phyloP scores from a whole-genome alignment of 345 rosid genomes.

The Arabidopsis arenosa region DNA sequence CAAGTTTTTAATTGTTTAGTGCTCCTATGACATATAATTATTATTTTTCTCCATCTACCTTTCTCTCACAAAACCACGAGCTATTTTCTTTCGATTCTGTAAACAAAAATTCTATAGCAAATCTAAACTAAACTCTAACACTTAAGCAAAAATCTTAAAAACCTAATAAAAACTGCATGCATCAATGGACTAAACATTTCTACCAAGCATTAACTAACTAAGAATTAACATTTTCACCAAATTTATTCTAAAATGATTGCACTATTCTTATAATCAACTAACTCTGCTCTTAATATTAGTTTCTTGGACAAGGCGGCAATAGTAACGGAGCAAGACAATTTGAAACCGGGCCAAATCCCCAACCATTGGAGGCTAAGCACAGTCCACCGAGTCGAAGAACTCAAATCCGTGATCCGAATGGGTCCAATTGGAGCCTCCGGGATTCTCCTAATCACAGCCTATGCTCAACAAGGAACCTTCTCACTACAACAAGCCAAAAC shows the following conservation, averaged over 20 bases:
- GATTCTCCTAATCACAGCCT: conserved; percentile 74
- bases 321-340: conserved; percentile 57
- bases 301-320: conserved; percentile 87
- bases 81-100: too few relatives aligned
- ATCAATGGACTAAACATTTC: too few relatives aligned
- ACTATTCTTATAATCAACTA: background rate
- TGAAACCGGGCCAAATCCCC: conserved; percentile 53
- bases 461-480: conserved; percentile 85
- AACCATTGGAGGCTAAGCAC: conserved; percentile 80
- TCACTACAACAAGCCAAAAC: conserved; percentile 85
- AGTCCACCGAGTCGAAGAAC: conserved; percentile 85
- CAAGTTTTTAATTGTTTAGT: too few relatives aligned
- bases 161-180: too few relatives aligned
- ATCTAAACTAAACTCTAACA: too few relatives aligned
- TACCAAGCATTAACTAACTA: too few relatives aligned
- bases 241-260: background rate
- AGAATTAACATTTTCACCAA: background rate
- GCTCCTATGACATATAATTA: too few relatives aligned
- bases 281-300: conserved; percentile 42
- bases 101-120: too few relatives aligned
- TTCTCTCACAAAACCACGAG: too few relatives aligned
- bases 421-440: conserved; percentile 92
- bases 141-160: too few relatives aligned
- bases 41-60: too few relatives aligned
- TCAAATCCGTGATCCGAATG: conserved; percentile 82